A percentile compares a stretch with the other conserved stretches of the same genome.
Evolutionary conservation across 2,329 filamentous ascomycete species (phyloP).

Genomic region (Byssoonygena ceratinophila): DNA sequence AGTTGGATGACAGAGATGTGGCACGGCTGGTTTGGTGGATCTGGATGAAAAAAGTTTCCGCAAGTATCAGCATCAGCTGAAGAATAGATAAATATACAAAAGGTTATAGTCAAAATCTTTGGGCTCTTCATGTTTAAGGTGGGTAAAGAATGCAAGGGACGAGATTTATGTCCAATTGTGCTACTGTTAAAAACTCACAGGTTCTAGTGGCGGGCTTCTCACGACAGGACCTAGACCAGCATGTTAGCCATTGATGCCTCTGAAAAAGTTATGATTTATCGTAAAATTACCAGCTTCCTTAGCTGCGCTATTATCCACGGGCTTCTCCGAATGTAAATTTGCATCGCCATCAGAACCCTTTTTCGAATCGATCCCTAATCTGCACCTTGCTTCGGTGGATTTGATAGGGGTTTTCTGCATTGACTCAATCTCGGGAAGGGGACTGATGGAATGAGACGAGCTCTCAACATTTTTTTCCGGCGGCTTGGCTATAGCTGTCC

Average conservation of each 20-base stretch:
- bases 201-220: neutral
- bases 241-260: neutral
- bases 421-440: neutral
- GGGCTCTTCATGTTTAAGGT: neutral
- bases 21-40: neutral
- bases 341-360: neutral
- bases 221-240: neutral
- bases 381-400: neutral
- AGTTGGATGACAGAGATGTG: neutral
- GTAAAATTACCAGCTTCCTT: neutral
- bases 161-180: neutral
- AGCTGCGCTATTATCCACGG: neutral
- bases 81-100: neutral
- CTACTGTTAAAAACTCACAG: neutral
- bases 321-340: neutral
- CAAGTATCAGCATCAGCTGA: neutral
- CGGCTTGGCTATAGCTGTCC: no score
- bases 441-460: neutral
- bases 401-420: neutral
- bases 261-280: neutral
- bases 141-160: no score
- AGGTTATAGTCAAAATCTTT: neutral
- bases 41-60: neutral
- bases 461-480: no score
- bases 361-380: neutral